Conservation (phyloP, 371 early-diverging fungal genomes). For the Mucor sp. region DNA sequence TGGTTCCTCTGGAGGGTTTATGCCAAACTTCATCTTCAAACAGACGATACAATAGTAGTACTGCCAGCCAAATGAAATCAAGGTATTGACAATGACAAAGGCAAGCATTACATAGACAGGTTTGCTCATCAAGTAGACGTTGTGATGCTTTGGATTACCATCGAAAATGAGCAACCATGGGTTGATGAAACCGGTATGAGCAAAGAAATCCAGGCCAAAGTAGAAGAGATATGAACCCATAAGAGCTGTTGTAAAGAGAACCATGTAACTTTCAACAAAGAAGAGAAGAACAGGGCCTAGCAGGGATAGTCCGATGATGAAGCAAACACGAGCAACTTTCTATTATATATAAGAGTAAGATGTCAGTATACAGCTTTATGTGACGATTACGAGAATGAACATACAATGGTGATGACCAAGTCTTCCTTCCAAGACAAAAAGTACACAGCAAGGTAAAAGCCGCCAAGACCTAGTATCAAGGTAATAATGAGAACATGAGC, state of each 20-base stretch:
- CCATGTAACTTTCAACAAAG: slow-evolving; percentile 36
- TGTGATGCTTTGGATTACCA: slow-evolving; percentile 36
- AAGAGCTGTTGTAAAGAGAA: slow-evolving; percentile 45
- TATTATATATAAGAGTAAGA: slow-evolving; percentile 6
- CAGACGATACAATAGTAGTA: slow-evolving; percentile 42
- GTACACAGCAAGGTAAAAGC: slow-evolving; percentile 46
- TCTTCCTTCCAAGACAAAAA: slow-evolving; percentile 50
- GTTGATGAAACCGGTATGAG: slow-evolving; percentile 57
- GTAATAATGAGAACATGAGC: neutral
- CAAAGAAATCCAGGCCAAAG: slow-evolving; percentile 56
- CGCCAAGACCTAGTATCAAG: slow-evolving; percentile 27
- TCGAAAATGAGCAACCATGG: slow-evolving; percentile 47
- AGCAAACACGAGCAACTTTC: slow-evolving; percentile 51
- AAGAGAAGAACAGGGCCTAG: slow-evolving; percentile 35
- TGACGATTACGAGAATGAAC: neutral
- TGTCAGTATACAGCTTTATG: neutral
- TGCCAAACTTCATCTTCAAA: slow-evolving; percentile 29
- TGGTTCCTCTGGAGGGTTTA: slow-evolving; percentile 18
- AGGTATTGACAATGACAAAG: slow-evolving; percentile 29
- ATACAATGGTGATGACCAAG: slow-evolving; percentile 45
- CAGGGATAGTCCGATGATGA: slow-evolving; percentile 40
- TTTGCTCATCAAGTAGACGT: slow-evolving; percentile 37
- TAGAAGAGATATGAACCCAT: slow-evolving; percentile 53
- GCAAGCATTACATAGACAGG: slow-evolving; percentile 45
- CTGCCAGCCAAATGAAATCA: slow-evolving; percentile 40